Evolutionary conservation across 352 stramenopile genomes (phyloP).

Genomic region (Saprolegnia diclina): DNA sequence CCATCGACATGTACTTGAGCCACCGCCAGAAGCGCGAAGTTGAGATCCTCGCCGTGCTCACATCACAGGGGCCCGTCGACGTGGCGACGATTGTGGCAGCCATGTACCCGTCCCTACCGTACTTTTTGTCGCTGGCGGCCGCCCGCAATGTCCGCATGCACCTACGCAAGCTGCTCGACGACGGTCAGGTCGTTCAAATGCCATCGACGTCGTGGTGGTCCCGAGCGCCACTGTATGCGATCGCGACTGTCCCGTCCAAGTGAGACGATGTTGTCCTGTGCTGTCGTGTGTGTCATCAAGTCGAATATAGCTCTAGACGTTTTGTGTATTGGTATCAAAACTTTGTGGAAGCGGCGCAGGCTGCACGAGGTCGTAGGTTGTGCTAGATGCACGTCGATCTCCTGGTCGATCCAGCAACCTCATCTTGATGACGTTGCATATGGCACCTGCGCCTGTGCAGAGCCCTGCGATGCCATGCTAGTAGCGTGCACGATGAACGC

Average conservation of each 20-base stretch:
- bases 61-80: conserved; percentile 29
- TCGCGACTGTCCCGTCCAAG: neutral
- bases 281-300: too few relatives aligned
- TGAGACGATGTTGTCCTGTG: neutral
- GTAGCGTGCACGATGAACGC: too few relatives aligned
- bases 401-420: too few relatives aligned
- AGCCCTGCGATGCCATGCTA: too few relatives aligned
- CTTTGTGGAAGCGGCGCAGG: too few relatives aligned
- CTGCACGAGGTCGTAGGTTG: too few relatives aligned
- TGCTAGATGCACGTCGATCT: too few relatives aligned
- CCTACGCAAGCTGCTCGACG: conserved; percentile 51
- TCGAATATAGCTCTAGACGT: too few relatives aligned
- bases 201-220: neutral
- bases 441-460: too few relatives aligned
- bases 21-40: conserved; percentile 69
- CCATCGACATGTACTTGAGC: conserved; percentile 70
- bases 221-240: neutral
- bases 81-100: conserved; percentile 41
- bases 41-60: conserved; percentile 50
- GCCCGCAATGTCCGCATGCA: conserved; percentile 55
- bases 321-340: too few relatives aligned
- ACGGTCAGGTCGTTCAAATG: conserved; percentile 35
- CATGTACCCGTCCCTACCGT: conserved; percentile 57
- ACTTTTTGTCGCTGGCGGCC: conserved; percentile 45
- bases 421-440: too few relatives aligned